Evolutionary conservation across 176 grass and related monocot genomes (phyloP), one percentile per base, ranked within the genome.

Genomic region (Aegilops longissima): DNA sequence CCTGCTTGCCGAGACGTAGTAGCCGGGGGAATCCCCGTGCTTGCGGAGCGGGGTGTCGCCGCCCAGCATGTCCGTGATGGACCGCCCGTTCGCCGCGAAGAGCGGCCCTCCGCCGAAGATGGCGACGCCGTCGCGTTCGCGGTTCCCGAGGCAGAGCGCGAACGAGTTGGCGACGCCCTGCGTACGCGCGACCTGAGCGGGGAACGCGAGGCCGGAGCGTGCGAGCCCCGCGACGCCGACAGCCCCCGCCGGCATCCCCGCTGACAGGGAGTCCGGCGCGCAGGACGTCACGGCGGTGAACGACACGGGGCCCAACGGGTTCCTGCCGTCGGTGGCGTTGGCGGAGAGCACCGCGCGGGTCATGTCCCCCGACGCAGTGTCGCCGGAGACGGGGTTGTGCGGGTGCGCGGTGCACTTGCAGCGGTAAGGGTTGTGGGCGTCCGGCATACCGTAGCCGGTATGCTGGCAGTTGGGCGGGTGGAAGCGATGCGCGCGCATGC

Each of bases 91-190:
- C 2, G 74, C 63, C 34, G 83, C 56, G 40, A 78, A 85, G 56
- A 88, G 29, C 23, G 89, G 82, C 0, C 88, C 86, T 0, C 79
- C 84, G 27, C 93, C 95, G 35, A 98, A 92, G 75, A 93, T 93
- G 0, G 82, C 93, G 8, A 91, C 89, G 25, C 95, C 88, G 20
- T 42, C 18, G 27, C 70, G 16, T 2, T 2, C 47, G 31, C 42
- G 77, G 62, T 85, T 83, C 3, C 91, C 93, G 83, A 98, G 95
- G 79, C 95, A 95, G 71, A 98, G 88, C 11, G 77, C 87, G 64
- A 98, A 93, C 58, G 62, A 78, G 45, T 72, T 80, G 8, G 84
- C 36, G 21, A 91, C 88, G n/a, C 70, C 70, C 63, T 90, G 86
- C n/a, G 70, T 23, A 9, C 80, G 8, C 3, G 93, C 74, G 14